These are phyloP conservation scores for Wickerhamomyces bovis DNA, from an alignment of 805 yeast genomes.

Conservation along the genomic window DNA sequence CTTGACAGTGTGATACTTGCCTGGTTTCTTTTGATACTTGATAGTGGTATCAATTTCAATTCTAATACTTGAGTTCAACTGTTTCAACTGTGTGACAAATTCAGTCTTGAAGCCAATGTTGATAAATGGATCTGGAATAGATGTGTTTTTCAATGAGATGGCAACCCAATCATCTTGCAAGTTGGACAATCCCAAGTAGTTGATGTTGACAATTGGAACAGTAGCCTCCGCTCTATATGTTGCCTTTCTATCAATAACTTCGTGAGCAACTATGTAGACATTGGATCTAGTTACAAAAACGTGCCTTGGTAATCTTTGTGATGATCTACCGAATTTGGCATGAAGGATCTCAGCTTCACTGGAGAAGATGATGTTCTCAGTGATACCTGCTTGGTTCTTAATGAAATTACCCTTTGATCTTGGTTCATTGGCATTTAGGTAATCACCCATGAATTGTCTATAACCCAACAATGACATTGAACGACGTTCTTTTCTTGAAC, in stretches of 20 bases:
- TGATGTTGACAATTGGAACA: conserved; percentile 54
- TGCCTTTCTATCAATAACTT: conserved; percentile 55
- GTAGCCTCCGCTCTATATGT: conserved; percentile 56
- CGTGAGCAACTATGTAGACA: conserved; percentile 70
- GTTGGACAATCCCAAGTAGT: conserved; percentile 60
- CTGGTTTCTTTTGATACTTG: conserved; percentile 87
- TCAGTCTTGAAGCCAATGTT: conserved; percentile 88
- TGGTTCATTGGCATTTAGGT: conserved; percentile 73
- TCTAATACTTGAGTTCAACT: conserved; percentile 48
- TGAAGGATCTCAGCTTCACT: conserved; percentile 73
- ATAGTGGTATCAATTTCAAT: conserved; percentile 68
- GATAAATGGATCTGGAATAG: conserved; percentile 71
- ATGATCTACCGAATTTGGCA: conserved; percentile 89
- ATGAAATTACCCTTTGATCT: conserved; percentile 76
- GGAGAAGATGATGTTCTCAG: conserved; percentile 70
- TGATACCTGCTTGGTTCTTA: conserved; percentile 60
- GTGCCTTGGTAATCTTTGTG: conserved; percentile 67
- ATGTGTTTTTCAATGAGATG: conserved; percentile 27
- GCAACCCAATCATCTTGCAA: conserved; percentile 94
- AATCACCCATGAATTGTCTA: conserved; percentile 92
- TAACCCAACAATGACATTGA: conserved; percentile 81
- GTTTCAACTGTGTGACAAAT: conserved; percentile 66
- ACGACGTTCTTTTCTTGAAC: conserved; percentile 82
- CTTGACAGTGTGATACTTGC: conserved; percentile 68
- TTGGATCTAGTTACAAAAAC: conserved; percentile 59